Evolutionary conservation across 2,329 filamentous ascomycete species (phyloP), one percentile per base, ranked within the genome.

Genomic region (Aspergillus brasiliensis): DNA sequence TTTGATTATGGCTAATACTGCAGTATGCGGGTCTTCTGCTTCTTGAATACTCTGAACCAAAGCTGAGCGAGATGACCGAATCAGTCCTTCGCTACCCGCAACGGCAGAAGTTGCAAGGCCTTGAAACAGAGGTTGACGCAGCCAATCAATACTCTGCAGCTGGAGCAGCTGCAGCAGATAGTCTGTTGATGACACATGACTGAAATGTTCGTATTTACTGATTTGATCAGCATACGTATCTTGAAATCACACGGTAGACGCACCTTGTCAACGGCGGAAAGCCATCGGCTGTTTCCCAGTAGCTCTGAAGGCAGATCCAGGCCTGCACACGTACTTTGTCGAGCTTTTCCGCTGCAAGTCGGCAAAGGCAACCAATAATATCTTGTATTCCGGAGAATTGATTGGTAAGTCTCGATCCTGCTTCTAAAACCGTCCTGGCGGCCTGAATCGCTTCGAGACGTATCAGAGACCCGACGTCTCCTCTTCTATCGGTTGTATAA

Each of bases 391-490:
- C 61, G 42, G 61, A 17, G 23, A 66, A 59, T 25, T 58, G 65
- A 40, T 53, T 31, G 17, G 57, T 44, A 46, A 56, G 44, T 7
- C 19, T 48, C 28, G 53, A 21, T 34, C 65, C 56, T 38, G 67
- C 69, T 28, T 66, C 61, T 13, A 77, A 63, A 38, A 78, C 66
- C 11, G 67, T 65, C 11, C 68, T 86, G 1, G 92, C 81, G 2
- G 86, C 86, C 61, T 85, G 83, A 11, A 97, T 83, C 23, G 91
- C 93, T 73, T 93, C 89, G 5, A 94, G 80, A 3, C 95, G 85
- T 3, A 96, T 90, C 55, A 93, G 85, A 0, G 93, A 96, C 5
- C 95, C 95, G 51, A 98, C 84, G 70, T 99, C 95, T 15, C 95
- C 95, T 58, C 92, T 84, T 13, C 93, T 88, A 65, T 91, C 94